A percentile compares a stretch with the other conserved stretches of the same genome.
phyloP scores from a whole-genome alignment of 2,329 filamentous ascomycete genomes.

The Aureobasidium zeae region DNA sequence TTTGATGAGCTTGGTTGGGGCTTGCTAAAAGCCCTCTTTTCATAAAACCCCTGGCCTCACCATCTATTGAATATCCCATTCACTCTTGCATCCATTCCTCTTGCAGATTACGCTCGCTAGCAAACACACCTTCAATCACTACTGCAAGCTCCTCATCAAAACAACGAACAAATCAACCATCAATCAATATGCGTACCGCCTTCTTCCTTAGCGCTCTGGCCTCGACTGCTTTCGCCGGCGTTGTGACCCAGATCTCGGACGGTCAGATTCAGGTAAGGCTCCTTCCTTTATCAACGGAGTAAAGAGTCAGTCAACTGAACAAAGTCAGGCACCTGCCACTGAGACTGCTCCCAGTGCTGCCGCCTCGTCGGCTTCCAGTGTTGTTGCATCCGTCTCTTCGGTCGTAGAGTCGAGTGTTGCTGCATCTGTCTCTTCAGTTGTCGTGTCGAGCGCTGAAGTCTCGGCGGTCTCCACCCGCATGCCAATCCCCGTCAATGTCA shows the following conservation, averaged over 20 bases:
- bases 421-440: slow-evolving; percentile 1
- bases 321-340: slow-evolving; percentile 1
- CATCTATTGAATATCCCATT: neutral
- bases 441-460: slow-evolving; percentile 4
- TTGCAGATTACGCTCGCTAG: slow-evolving; percentile 13
- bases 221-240: slow-evolving; percentile 14
- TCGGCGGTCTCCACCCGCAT: slow-evolving; percentile 7
- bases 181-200: slow-evolving; percentile 17
- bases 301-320: neutral
- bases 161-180: no score
- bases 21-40: slow-evolving; percentile 10
- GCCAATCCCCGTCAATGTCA: slow-evolving; percentile 4
- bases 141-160: neutral
- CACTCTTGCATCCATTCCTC: slow-evolving; percentile 14
- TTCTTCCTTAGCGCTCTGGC: slow-evolving; percentile 14
- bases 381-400: slow-evolving; percentile 3
- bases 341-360: neutral
- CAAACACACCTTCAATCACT: neutral
- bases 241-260: slow-evolving; percentile 18
- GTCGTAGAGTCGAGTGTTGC: slow-evolving; percentile 4
- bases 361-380: slow-evolving; percentile 8
- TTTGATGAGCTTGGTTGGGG: slow-evolving; percentile 9
- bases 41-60: slow-evolving; percentile 12
- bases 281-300: neutral
- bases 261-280: slow-evolving; percentile 17